phyloP scores from a whole-genome alignment of 75 land plant genomes.

The Isoetes taiwanensis region DNA sequence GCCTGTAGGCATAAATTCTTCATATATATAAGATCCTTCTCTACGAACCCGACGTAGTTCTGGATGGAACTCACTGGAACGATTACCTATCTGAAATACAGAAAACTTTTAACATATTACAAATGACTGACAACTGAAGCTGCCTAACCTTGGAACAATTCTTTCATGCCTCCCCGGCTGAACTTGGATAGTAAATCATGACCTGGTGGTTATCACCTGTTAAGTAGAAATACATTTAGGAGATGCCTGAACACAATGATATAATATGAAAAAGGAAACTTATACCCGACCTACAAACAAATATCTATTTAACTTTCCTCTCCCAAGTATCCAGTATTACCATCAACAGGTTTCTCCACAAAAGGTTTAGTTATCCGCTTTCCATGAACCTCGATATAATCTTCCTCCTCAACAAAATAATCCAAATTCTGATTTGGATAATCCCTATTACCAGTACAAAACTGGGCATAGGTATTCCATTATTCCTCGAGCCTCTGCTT shows the following conservation, averaged over 20 bases:
- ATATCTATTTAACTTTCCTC: not conserved
- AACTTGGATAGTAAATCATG: slow-evolving; percentile 98
- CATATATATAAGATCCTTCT: slow-evolving; percentile 93
- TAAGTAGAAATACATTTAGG: too few relatives aligned
- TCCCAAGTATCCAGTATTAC: slow-evolving; percentile 24
- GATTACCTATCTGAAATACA: slow-evolving; percentile 98
- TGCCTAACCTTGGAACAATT: slow-evolving; percentile 85
- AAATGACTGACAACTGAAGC: too few relatives aligned
- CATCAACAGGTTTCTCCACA: slow-evolving; percentile 96
- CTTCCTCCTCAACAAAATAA: slow-evolving; percentile 95
- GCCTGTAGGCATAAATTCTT: slow-evolving; percentile 98
- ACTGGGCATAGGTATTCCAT: slow-evolving; percentile 79
- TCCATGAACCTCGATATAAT: slow-evolving; percentile 88
- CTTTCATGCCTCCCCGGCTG: slow-evolving; percentile 99
- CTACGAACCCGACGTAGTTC: slow-evolving; percentile 88
- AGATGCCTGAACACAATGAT: too few relatives aligned
- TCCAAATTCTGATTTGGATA: slow-evolving; percentile 70
- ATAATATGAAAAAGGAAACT: too few relatives aligned
- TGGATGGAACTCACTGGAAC: slow-evolving; percentile 98
- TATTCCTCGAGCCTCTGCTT: slow-evolving; percentile 64
- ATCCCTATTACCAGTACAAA: slow-evolving; percentile 92
- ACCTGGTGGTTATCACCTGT: slow-evolving; percentile 94
- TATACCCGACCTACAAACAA: too few relatives aligned
- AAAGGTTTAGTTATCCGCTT: slow-evolving; percentile 90
- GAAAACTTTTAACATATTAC: too few relatives aligned